phyloP scores from a whole-genome alignment of 495 filamentous ascomycete species.

The Penicillium robsamsonii region DNA sequence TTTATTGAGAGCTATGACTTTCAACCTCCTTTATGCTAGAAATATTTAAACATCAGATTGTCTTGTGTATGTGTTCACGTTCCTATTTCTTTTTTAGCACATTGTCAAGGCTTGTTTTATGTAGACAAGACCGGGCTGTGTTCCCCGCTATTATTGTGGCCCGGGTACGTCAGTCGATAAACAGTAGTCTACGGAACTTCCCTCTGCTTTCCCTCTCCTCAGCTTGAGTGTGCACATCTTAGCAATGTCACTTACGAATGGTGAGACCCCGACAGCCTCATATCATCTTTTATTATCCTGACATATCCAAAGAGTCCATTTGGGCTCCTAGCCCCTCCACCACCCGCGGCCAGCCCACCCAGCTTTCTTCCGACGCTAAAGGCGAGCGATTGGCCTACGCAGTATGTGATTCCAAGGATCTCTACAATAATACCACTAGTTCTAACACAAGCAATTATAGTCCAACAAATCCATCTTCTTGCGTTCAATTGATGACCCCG shows the following conservation, averaged over 20 bases:
- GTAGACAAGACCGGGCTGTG: slow-evolving; percentile 9
- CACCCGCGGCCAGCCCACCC: slow-evolving; percentile 81
- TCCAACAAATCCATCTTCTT: slow-evolving; percentile 95
- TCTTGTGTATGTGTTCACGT: neutral
- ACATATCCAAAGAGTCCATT: slow-evolving; percentile 54
- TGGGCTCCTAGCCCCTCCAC: slow-evolving; percentile 80
- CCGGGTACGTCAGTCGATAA: slow-evolving; percentile 33
- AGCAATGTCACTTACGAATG: slow-evolving; percentile 48
- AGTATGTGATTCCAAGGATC: slow-evolving; percentile 49
- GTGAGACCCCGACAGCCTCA: slow-evolving; percentile 17
- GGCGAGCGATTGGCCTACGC: slow-evolving; percentile 93
- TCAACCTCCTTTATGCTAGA: neutral
- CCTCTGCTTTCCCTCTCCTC: slow-evolving; percentile 1
- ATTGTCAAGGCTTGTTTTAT: neutral
- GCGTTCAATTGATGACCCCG: slow-evolving; percentile 86
- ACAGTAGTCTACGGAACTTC: slow-evolving; percentile 9
- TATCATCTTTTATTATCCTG: slow-evolving; percentile 2
- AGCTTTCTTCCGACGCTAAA: slow-evolving; percentile 84
- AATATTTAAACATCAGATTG: neutral
- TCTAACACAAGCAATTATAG: slow-evolving; percentile 44
- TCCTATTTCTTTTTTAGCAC: neutral
- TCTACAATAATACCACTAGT: neutral
- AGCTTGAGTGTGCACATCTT: slow-evolving; percentile 4
- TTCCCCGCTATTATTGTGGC: slow-evolving; percentile 18
- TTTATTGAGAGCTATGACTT: slow-evolving; percentile 3